These are phyloP conservation scores for Carex scoparia DNA, from an alignment of 176 grass and related monocot species.

Conservation along the genomic window DNA sequence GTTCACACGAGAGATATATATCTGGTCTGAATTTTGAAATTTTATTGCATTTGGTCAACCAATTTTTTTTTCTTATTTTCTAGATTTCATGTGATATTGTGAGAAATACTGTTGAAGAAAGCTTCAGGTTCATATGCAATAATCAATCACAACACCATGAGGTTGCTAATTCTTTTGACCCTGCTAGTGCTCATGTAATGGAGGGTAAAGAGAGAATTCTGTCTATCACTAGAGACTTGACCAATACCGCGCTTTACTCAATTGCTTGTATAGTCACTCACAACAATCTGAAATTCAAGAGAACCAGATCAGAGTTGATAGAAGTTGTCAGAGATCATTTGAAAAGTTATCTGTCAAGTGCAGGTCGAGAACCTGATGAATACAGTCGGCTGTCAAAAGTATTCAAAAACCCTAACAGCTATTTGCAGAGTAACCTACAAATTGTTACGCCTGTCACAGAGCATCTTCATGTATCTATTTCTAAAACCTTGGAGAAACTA, in stretches of 20 bases:
- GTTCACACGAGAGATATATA: neutral
- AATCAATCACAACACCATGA: constrained; percentile 14
- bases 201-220: constrained; percentile 22
- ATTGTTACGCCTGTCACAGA: constrained; percentile 10
- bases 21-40: neutral
- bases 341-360: constrained; percentile 1
- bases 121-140: constrained; percentile 18
- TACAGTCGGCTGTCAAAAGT: constrained; percentile 18
- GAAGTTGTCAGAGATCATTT: constrained; percentile 29
- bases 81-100: constrained; percentile 32
- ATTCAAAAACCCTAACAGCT: constrained; percentile 16
- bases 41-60: neutral
- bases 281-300: constrained; percentile 29
- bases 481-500: constrained; percentile 26
- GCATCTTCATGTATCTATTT: constrained; percentile 19
- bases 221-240: constrained; percentile 18
- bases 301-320: constrained; percentile 18
- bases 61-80: constrained; percentile 5
- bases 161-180: constrained; percentile 26
- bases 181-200: constrained; percentile 7
- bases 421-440: neutral
- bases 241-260: constrained; percentile 19
- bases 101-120: constrained; percentile 22
- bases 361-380: neutral
- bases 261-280: constrained; percentile 26